phyloP scores from a whole-genome alignment of 257 asterid genomes.

The Echium plantagineum region DNA sequence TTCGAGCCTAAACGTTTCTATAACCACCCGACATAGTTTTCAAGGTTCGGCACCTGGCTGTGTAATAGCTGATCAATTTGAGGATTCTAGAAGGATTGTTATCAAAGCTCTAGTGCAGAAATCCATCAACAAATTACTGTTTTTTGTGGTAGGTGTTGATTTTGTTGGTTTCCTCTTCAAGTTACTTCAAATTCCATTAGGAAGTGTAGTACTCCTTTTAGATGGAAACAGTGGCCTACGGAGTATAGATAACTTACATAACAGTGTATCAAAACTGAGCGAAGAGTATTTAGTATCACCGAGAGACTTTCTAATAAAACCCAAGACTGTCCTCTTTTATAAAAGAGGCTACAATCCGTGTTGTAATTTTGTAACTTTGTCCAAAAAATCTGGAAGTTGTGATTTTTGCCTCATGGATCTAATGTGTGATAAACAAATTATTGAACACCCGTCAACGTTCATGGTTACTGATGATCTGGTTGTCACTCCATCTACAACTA shows the following conservation, averaged over 20 bases:
- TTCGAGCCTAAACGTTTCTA: no score
- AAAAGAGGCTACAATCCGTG: no score
- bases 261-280: neutral
- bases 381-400: no score
- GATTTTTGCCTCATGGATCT: no score
- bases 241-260: slow-evolving; percentile 11
- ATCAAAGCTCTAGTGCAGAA: slow-evolving; percentile 10
- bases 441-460: neutral
- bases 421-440: neutral
- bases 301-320: no score
- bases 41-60: neutral
- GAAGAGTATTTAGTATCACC: neutral
- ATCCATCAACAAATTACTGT: slow-evolving; percentile 11
- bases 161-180: slow-evolving; percentile 14
- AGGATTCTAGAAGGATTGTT: neutral
- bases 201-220: slow-evolving; percentile 5
- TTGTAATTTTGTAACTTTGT: no score
- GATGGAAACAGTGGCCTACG: neutral
- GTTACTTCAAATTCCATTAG: slow-evolving; percentile 14
- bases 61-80: no score
- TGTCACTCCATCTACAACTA: neutral
- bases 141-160: slow-evolving; percentile 12
- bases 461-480: slow-evolving; percentile 9
- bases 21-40: neutral
- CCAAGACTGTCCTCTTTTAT: no score